These are phyloP conservation scores for Sporormia fimetaria DNA, from an alignment of 495 filamentous ascomycete species.

Conservation along the genomic window DNA sequence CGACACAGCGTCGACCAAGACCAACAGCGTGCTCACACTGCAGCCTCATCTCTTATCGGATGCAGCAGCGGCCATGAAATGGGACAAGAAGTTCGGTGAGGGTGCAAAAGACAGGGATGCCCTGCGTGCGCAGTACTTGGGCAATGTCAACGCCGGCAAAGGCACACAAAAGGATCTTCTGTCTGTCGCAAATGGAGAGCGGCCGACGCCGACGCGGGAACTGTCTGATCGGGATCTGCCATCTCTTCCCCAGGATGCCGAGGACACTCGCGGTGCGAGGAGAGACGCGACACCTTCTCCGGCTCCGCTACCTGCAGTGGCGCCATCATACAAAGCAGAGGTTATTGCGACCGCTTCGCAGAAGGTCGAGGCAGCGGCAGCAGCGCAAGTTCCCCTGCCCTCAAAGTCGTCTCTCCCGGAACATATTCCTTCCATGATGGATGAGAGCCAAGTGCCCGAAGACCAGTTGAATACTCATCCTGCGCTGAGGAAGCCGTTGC, in stretches of 20 bases:
- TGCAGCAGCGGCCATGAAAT: constrained; percentile 88
- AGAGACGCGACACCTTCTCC: constrained; percentile 13
- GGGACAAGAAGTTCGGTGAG: constrained; percentile 83
- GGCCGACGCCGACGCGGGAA: constrained; percentile 10
- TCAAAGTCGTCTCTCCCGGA: constrained; percentile 3
- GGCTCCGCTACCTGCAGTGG: constrained; percentile 8
- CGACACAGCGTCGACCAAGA: constrained; percentile 52
- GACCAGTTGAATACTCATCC: constrained; percentile 28
- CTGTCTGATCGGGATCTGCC: constrained; percentile 27
- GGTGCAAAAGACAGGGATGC: constrained; percentile 59
- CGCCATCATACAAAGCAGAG: too few species aligned
- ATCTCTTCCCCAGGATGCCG: constrained; percentile 18
- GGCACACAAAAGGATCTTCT: constrained; percentile 32
- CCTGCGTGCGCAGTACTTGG: constrained; percentile 70
- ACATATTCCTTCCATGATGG: constrained; percentile 3
- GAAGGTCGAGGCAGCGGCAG: constrained; percentile 14
- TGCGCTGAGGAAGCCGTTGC: constrained; percentile 25
- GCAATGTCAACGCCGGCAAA: constrained; percentile 55
- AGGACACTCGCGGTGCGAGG: constrained; percentile 1
- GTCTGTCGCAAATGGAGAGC: constrained; percentile 13
- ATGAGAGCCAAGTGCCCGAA: constrained; percentile 22
- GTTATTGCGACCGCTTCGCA: background rate
- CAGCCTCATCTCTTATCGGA: constrained; percentile 78
- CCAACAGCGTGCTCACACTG: constrained; percentile 82
- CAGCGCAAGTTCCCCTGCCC: constrained; percentile 12